Conservation (phyloP, 495 filamentous ascomycete genomes). For the Tuber magnatum region DNA sequence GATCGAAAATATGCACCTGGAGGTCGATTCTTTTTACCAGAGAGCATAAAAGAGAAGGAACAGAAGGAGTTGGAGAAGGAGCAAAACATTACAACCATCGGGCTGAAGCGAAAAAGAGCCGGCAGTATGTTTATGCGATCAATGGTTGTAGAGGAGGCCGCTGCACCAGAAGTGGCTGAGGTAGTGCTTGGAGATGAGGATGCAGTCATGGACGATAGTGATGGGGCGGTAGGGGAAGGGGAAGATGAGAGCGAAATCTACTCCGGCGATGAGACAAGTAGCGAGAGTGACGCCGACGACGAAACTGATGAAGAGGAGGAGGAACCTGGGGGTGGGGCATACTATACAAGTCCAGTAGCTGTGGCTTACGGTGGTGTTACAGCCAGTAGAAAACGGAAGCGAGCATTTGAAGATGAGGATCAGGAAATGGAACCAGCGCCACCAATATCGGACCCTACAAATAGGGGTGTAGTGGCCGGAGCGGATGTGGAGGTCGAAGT, state of each 20-base stretch:
- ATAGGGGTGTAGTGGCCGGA: conserved; percentile 21
- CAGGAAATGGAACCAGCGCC: conserved; percentile 8
- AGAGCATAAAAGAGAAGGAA: conserved; percentile 35
- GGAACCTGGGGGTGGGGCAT: conserved; percentile 20
- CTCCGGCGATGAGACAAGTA: conserved; percentile 31
- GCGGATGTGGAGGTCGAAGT: conserved; percentile 25
- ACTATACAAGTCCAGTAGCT: conserved; percentile 31
- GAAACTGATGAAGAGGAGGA: conserved; percentile 37
- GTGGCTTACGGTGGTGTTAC: conserved; percentile 12
- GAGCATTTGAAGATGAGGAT: conserved; percentile 31
- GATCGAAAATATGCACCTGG: conserved; percentile 40
- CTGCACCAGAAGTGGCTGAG: conserved; percentile 26
- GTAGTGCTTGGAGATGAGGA: conserved; percentile 26
- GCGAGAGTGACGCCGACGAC: conserved; percentile 39
- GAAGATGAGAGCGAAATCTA: conserved; percentile 36
- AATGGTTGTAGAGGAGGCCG: conserved; percentile 23
- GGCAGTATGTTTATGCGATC: conserved; percentile 23
- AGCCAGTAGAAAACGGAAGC: conserved; percentile 31
- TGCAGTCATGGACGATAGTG: conserved; percentile 32
- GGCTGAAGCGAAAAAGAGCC: conserved; percentile 28
- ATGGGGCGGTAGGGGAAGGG: conserved; percentile 22
- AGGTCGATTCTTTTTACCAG: conserved; percentile 39
- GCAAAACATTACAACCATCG: conserved; percentile 17
- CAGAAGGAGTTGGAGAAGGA: conserved; percentile 31
- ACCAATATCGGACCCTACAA: conserved; percentile 18